phyloP scores from a whole-genome alignment of 148 eudicot species.

The Salicornia ramosissima region DNA sequence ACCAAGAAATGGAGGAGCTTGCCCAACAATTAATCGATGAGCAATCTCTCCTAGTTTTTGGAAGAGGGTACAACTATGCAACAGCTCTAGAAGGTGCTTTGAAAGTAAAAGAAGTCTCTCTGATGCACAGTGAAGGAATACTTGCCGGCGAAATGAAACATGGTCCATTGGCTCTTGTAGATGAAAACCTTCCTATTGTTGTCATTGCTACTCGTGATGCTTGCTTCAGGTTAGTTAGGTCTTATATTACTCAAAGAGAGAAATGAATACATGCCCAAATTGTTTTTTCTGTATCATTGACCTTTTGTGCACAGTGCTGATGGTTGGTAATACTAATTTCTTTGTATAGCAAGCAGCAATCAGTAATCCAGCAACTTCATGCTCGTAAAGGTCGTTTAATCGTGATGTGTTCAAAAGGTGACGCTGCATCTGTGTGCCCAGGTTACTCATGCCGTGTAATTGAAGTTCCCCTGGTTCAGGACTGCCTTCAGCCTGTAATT shows the following conservation, averaged over 20 bases:
- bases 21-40: constrained; percentile 69
- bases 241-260: neutral
- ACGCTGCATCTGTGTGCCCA: constrained; percentile 62
- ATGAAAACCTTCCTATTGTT: constrained; percentile 84
- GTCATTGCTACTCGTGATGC: constrained; percentile 90
- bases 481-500: constrained; percentile 94
- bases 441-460: constrained; percentile 75
- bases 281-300: too few relatives aligned
- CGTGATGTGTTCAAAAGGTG: constrained; percentile 87
- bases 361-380: constrained; percentile 96
- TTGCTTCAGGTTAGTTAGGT: constrained; percentile 86
- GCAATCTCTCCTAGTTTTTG: constrained; percentile 94
- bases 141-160: constrained; percentile 99
- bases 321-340: neutral
- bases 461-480: constrained; percentile 90
- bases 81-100: constrained; percentile 96
- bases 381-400: constrained; percentile 94
- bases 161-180: constrained; percentile 94
- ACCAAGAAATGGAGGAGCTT: constrained; percentile 87
- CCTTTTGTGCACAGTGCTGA: neutral
- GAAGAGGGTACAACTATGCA: constrained; percentile 98
- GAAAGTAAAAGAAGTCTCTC: constrained; percentile 94
- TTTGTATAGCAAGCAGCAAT: constrained; percentile 85
- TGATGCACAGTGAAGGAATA: constrained; percentile 99
- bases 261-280: neutral